Base-by-base conservation (phyloP, 2,329 filamentous ascomycete genomes). In the Cladosporium sp. region DNA sequence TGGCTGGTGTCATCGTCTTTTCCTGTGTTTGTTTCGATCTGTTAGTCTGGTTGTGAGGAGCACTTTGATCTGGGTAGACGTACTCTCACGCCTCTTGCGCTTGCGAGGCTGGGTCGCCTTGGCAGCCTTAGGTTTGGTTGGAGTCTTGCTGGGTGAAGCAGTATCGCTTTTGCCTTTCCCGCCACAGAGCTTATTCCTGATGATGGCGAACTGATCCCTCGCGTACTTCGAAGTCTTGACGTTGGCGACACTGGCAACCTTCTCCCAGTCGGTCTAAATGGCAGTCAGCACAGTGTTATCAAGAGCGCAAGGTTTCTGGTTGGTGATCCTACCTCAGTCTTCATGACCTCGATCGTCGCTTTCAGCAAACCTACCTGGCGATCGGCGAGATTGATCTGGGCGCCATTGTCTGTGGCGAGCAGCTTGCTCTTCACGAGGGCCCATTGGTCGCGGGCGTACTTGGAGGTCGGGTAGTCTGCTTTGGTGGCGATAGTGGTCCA, bases 331-430 rank as follows among this genome's bases (percentile, higher is more conserved):
- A 68, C 69, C 57, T 62, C 62, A 26, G 65, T 64, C 49, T 71
- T 68, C 66, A 70, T 68, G 23, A 66, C 57, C n/a, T 64, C 63
- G 55, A 68, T 16, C 40, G 70, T 67, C 8, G 64, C 67, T 18
- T 64, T 61, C 6, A 73, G 68, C 16, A 73, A 67, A 63, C 70
- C 66, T 21, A 62, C 53, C 63, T 73, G 67, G 16, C 68, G 68
- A 7, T 67, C 65, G 29, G 68, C 64, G 44, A 72, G 67, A 40
- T 67, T 67, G 61, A 68, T 61, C 10, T 62, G 18, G 7, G 52
- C 12, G 11, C 60, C 60, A 26, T 62, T 62, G n/a, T 31, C 16
- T 12, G 49, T 62, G 60, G 49, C 60, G 31, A 62, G 37, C 16
- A 67, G 46, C 50, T 65, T 67, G 56, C 49, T 65, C 28, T 61